Base-by-base conservation (phyloP, 1,284 basidiomycete genomes). In the Phlebopus sp. region DNA sequence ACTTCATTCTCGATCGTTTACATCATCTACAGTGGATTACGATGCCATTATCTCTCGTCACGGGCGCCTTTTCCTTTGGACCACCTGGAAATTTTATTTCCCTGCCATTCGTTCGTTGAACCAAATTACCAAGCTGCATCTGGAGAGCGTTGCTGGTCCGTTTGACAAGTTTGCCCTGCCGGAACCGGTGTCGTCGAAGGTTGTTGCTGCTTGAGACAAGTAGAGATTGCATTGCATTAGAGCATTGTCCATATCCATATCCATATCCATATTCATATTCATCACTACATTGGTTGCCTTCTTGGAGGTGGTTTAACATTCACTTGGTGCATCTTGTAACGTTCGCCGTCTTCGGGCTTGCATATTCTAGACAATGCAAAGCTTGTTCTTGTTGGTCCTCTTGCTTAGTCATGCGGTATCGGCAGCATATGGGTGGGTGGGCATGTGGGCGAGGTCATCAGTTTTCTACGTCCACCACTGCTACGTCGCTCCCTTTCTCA, bases 61-160 rank as follows among this genome's bases (percentile, higher is more conserved):
- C 59, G 74, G 80, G 19, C 80, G 89, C 34, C 66, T 75, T 55
- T 90, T 91, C 74, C 70, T 91, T 35, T 91, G 89, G 89, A 89
- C 85, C 52, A 76, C 77, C 5, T 70, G 72, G 50, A 62, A 66
- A 43, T 90, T 79, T 59, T 90, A 87, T 59, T 67, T 76, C 14
- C 84, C 83, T 0, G 62, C 72, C 37, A 58, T 73, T 14, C 50
- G 68, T 52, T 59, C 59, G 14, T 44, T 52, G n/a, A 64, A 66
- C 39, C 59, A 57, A 19, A 13, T 42, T 27, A 61, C 51, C 11
- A 66, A 70, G 50, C 49, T 51, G 25, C 53, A 68, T 34, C 60
- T 86, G 15, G 79, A 84, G 62, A 71, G 66, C 46, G 59, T 72
- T 17, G 81, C 75, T 32, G 82, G 82, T 3, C 77, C 82, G 0